Base-by-base conservation (phyloP, 345 rosid species). In the Jatropha curcas region DNA sequence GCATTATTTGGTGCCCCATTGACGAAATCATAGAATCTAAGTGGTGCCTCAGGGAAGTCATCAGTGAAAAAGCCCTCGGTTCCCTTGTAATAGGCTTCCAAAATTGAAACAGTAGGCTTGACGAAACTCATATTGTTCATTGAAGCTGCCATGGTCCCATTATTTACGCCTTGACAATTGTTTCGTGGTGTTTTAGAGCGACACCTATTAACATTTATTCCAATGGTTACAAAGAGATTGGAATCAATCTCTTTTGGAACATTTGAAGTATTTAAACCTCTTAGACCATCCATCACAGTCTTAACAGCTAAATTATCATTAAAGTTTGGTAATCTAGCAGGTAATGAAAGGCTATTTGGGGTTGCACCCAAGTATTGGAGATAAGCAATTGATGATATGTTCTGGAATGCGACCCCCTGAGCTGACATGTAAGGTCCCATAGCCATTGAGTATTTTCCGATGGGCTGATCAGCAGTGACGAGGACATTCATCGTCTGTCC, bases 401-500 rank as follows among this genome's bases (percentile, higher is more conserved):
- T 85, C 71, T 91, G 93, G 78, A 93, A 93, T n/a, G 86, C 34
- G 41, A 87, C 77, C 5, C 77, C 78, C 45, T 74, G 77, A 30
- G 87, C 94, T 7, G 96, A 90, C 84, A 84, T 78, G 64, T 91
- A 91, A 12, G 97, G 94, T 69, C 97, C 95, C 86, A 89, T 84
- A 67, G 95, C 91, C 79, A 91, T 89, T 78, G 91, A 86, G 83
- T 91, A 91, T 80, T 66, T 88, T 79, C 87, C 92, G 16, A 79
- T 79, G 56, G 87, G 72, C 77, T 91, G 97, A 83, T 93, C 91
- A 5, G 97, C 92, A 10, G 90, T 82, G 77, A 91, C 88, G 5
- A 93, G 92, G 65, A 93, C 89, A 68, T 84, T 91, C 82, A 90
- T 85, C 4, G 98, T 93, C 84, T 93, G 98, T 37, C 97, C 98